Base-by-base conservation (phyloP, 2,329 filamentous ascomycete species). In the Pleomassaria siparia region DNA sequence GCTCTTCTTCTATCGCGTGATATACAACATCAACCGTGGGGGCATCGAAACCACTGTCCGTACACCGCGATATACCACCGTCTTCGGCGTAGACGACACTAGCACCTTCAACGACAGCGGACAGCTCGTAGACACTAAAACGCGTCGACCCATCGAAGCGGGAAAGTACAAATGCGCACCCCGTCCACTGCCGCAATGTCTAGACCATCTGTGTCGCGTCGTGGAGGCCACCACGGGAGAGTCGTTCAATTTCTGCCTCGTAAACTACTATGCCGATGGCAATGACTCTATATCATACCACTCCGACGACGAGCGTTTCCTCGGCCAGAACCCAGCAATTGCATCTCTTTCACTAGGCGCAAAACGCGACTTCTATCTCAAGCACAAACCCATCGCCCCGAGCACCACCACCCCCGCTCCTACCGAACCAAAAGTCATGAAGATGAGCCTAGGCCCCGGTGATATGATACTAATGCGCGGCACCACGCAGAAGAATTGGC, bases 401-500 rank as follows among this genome's bases (percentile, higher is more conserved):
- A 32, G 60, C 37, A 48, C 51, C 22, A 65, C 64, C 10, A 65
- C 62, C 15, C 58, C 59, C 2, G 62, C 70, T 37, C 62, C 70
- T 37, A 57, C 74, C 45, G 67, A 75, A 40, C 62, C 66, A 1
- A 70, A 73, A 55, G 63, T 74, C 44, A 56, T 74, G 72, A 83
- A 82, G 55, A 56, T 84, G 29, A 57, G 72, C 0, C 74, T 92
- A 15, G 80, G 71, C 0, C 83, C 81, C 37, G 88, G 89, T 0
- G 88, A 91, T 62, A 89, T 92, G 87, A 69, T 92, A 3, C 71
- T 92, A 18, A 92, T 92, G 88, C 79, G 80, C 39, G 87, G 88
- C 0, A 73, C 67, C 55, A 92, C 88, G n/a, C 88, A 92, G 66
- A 76, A 81, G 2, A 65, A 64, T 59, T 92, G 88, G 87, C 67